Conservation (phyloP, 352 stramenopile genomes). For the Peronospora farinosa region DNA sequence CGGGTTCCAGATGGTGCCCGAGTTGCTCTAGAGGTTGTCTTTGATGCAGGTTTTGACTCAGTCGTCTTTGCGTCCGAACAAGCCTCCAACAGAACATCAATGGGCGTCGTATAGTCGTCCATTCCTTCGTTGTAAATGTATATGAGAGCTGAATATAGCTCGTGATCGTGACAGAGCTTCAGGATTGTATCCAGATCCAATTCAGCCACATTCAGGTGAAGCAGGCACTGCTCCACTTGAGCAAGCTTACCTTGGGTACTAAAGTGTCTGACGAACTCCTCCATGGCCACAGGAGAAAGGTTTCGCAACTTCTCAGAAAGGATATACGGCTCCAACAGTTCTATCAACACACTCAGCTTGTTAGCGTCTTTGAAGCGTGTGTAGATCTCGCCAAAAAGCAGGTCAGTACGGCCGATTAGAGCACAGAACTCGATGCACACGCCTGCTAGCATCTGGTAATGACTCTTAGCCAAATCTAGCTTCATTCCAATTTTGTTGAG, state of each 20-base stretch:
- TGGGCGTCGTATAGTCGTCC: conserved; percentile 88
- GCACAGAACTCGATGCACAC: conserved; percentile 95
- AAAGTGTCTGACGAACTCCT: conserved; percentile 91
- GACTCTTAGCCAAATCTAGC: conserved; percentile 87
- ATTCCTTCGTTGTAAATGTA: conserved; percentile 93
- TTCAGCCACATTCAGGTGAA: conserved; percentile 91
- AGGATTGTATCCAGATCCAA: conserved; percentile 93
- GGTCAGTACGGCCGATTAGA: conserved; percentile 76
- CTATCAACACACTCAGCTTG: conserved; percentile 87
- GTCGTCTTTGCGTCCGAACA: conserved; percentile 46
- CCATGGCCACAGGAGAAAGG: conserved; percentile 89
- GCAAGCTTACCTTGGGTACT: conserved; percentile 78
- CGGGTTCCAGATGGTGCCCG: conserved; percentile 37
- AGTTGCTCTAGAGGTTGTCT: conserved; percentile 15
- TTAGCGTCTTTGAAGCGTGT: conserved; percentile 75
- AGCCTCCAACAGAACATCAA: conserved; percentile 86
- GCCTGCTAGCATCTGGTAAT: conserved; percentile 94
- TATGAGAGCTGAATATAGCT: conserved; percentile 91
- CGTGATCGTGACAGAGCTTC: conserved; percentile 87
- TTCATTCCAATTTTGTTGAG: conserved; percentile 64
- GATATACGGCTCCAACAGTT: conserved; percentile 92
- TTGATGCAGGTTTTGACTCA: conserved; percentile 13
- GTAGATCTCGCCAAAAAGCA: conserved; percentile 86
- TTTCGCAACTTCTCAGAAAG: conserved; percentile 89
- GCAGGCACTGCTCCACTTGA: conserved; percentile 90